Conservation (phyloP, 176 grass and related monocot species). For the Eremochloa ophiuroides region DNA sequence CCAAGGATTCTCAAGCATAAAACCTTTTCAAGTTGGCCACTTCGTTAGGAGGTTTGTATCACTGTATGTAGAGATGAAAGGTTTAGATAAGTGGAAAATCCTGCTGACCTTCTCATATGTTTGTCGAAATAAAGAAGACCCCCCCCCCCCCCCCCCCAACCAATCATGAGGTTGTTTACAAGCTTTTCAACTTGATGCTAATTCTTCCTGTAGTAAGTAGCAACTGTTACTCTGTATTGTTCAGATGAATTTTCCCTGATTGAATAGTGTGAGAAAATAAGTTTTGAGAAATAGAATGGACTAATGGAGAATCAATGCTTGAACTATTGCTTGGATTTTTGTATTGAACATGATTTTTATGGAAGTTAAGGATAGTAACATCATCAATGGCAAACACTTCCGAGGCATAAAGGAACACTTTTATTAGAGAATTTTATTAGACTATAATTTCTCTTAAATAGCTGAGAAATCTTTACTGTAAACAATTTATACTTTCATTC, state of each 20-base stretch:
- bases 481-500: not conserved
- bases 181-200: not conserved
- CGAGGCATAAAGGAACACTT: not conserved
- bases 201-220: not conserved
- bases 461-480: not conserved
- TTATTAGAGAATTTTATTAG: not conserved
- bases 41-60: not conserved
- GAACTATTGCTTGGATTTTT: not conserved
- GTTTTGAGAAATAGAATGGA: not conserved
- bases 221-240: not conserved
- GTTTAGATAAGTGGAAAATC: not conserved
- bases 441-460: not conserved
- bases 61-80: not conserved
- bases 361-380: not conserved
- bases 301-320: not conserved
- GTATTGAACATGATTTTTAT: not conserved
- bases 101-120: not conserved
- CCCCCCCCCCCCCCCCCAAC: too few species aligned
- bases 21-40: not conserved
- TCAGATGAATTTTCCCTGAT: not conserved
- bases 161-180: not conserved
- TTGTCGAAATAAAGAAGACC: not conserved
- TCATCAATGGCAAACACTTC: not conserved
- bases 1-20: not conserved
- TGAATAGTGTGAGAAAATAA: not conserved